Evolutionary conservation across 1,139 yeast genomes (phyloP), one percentile per base, ranked within the genome.

Genomic region (Hyphopichia khmerensis): DNA sequence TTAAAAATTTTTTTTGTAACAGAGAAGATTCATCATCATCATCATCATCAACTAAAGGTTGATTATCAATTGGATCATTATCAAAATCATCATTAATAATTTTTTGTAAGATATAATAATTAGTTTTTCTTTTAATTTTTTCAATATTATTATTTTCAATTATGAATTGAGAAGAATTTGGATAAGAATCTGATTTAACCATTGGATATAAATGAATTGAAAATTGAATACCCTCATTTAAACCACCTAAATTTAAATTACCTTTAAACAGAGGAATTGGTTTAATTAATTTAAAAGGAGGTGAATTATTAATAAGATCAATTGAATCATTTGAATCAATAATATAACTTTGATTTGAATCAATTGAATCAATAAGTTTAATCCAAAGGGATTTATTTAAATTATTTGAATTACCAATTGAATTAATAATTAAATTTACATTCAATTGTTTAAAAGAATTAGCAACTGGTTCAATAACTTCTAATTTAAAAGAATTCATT

Each of bases 191-290:
- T 1, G 61, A 53, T 47, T 81, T 78, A 0, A 78, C 75, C 4
- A 85, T 84, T 0, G 93, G 87, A 51, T 67, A 87, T 0, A 85
- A 82, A 49, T 84, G 88, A 0, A 85, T 82, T 15, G 64, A 61
- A n/a, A 81, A 60, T n/a, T 55, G 44, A 3, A 72, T 21, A 5
- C 47, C 47, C 32, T 42, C 26, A 40, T 32, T 24, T n/a, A n/a
- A n/a, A n/a, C 24, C 24, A 21, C 24, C 24, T 6, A 21, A 8
- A 4, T 71, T 58, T 11, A 79, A 55, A 8, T 47, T 46, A 2
- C 81, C 80, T 17, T 55, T 54, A 51, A 61, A 75, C 9, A 57
- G 47, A 15, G 60, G 54, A 21, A 72, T 52, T 0, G 81, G 78
- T 23, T 65, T 62, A 1, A 69, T 64, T 36, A 61, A 55, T 47